Evolutionary conservation across 495 filamentous ascomycete genomes (phyloP), one percentile per base, ranked within the genome.

Genomic region (Penicillium roqueforti): DNA sequence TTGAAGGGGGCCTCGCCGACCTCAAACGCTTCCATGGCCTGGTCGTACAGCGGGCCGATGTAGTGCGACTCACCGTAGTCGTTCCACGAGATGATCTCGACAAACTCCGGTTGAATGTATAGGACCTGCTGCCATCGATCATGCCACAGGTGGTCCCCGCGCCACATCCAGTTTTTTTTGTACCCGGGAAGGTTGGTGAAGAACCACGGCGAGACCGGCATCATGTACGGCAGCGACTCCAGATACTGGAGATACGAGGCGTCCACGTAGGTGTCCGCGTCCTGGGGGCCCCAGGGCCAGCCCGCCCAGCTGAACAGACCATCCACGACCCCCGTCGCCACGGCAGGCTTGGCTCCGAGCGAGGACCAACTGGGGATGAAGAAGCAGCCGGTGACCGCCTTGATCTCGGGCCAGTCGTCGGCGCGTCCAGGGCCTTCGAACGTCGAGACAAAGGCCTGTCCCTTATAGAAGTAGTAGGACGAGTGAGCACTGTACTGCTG

Each of bases 331-430:
- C 65, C 60, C 6, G 6, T 25, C 11, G 42, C 47, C 4, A 59
- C 28, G 8, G 62, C 62, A 0, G 32, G 22, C 20, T 67, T 56
- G 6, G 84, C 75, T 0, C 80, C 81, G 4, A 84, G 67, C 28
- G 76, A 80, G 82, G 82, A 75, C 79, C 80, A 88, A 54, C 84
- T 79, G 0, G 81, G 85, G 4, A 87, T 69, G 51, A 87, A 80
- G 58, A 81, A 86, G 22, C 68, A 61, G 1, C 67, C 67, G 10
- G 9, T 22, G 4, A 9, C 10, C 3, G n/a, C 4, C 22, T 29
- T 39, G 48, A 39, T 25, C 16, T 2, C 16, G 1, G 58, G 50
- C 85, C 84, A 87, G 60, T 87, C 83, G 28, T 70, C 68, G 2
- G 76, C 74, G 59, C 77, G 79, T 16, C 57, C 64, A 6, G 76